A percentile compares a stretch with the other conserved stretches of the same genome.
These are phyloP conservation scores for Antarctomyces pellizariae DNA, from an alignment of 495 filamentous ascomycete species.

Conservation along the genomic window DNA sequence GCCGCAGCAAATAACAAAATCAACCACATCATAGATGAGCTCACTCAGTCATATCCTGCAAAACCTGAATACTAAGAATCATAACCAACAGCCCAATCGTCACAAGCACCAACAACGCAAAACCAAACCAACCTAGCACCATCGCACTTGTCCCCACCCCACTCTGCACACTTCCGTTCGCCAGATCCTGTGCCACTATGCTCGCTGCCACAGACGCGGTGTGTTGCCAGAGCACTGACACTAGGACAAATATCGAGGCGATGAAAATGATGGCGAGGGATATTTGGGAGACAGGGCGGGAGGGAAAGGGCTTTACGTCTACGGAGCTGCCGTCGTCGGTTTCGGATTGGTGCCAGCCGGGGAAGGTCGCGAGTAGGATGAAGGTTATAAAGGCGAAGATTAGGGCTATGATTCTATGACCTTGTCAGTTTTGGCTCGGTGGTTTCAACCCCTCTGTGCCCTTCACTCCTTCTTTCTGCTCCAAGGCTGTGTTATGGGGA, in stretches of 20 bases:
- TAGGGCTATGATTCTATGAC: conserved; percentile 47
- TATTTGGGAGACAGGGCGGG: conserved; percentile 46
- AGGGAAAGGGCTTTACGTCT: conserved; percentile 63
- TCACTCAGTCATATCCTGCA: conserved; percentile 3
- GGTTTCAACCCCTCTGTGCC: background rate
- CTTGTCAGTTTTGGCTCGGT: conserved; percentile 1
- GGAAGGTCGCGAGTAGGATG: conserved; percentile 55
- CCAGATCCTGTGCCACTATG: conserved; percentile 79
- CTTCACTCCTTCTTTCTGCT: conserved; percentile 3
- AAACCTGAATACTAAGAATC: conserved; percentile 67
- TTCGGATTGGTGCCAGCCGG: conserved; percentile 57
- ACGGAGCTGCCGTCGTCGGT: conserved; percentile 38
- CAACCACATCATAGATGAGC: background rate
- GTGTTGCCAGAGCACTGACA: conserved; percentile 58
- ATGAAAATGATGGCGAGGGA: conserved; percentile 61
- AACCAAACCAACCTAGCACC: conserved; percentile 94
- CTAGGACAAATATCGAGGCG: conserved; percentile 53
- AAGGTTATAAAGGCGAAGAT: conserved; percentile 59
- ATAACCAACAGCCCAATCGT: conserved; percentile 88
- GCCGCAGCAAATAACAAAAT: background rate
- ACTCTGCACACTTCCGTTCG: conserved; percentile 74
- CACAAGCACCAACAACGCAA: conserved; percentile 73
- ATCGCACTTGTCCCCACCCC: conserved; percentile 84
- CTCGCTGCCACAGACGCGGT: conserved; percentile 86
- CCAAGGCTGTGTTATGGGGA: background rate